These are phyloP conservation scores for Globisporangium lucens DNA, from an alignment of 352 stramenopile genomes.

Conservation along the genomic window DNA sequence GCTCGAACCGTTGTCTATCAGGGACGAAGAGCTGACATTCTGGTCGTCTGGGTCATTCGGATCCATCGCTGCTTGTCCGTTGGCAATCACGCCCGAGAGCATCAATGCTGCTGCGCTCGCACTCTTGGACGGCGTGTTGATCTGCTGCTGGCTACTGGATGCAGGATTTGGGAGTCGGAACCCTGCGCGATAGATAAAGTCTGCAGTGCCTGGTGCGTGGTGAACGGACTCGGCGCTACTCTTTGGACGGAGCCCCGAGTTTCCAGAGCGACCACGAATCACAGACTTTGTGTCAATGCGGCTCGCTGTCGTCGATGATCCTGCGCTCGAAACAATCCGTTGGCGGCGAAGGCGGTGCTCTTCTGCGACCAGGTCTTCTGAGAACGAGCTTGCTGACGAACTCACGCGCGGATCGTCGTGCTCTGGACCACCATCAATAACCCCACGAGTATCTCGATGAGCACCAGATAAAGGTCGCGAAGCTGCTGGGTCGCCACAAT, in stretches of 20 bases:
- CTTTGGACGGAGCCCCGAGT: slow-evolving; percentile 29
- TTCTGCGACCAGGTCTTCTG: slow-evolving; percentile 21
- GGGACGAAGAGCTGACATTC: not conserved
- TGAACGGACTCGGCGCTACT: slow-evolving; percentile 30
- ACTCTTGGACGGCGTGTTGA: slow-evolving; percentile 5
- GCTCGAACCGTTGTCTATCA: slow-evolving; percentile 28
- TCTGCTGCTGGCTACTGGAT: not conserved
- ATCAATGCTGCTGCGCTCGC: slow-evolving; percentile 20
- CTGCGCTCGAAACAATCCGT: slow-evolving; percentile 15
- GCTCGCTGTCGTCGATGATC: slow-evolving; percentile 17
- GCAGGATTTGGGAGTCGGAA: slow-evolving; percentile 48
- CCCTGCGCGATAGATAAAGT: slow-evolving; percentile 58
- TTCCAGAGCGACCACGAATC: slow-evolving; percentile 41
- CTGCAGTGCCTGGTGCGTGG: slow-evolving; percentile 35
- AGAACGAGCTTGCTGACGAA: slow-evolving; percentile 7
- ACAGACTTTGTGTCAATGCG: slow-evolving; percentile 53
- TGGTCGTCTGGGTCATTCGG: not conserved
- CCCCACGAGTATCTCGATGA: not conserved
- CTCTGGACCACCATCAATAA: not conserved
- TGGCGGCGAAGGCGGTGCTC: slow-evolving; percentile 36
- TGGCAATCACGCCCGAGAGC: slow-evolving; percentile 10
- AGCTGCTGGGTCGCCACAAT: not conserved
- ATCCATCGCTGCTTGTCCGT: not conserved
- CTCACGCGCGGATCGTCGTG: not conserved
- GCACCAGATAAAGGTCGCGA: not conserved